Evolutionary conservation across 495 filamentous ascomycete genomes (phyloP).

Genomic region (Neohortaea acidophila): DNA sequence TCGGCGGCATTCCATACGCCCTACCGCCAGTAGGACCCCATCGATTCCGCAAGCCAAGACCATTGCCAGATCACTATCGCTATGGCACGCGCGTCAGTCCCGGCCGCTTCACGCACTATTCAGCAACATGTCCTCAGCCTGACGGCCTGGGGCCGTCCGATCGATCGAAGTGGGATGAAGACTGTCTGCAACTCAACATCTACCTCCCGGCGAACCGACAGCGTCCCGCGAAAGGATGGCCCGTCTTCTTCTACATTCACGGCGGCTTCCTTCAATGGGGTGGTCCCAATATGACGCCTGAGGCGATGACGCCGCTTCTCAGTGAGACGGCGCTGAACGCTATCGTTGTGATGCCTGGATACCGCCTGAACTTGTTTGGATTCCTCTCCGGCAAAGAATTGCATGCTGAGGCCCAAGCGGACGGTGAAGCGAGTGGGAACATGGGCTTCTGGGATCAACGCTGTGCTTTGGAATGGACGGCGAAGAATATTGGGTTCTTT

Average conservation of each 20-base stretch:
- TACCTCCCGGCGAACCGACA: slow-evolving; percentile 27
- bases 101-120: slow-evolving; percentile 24
- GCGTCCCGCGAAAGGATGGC: slow-evolving; percentile 21
- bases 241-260: slow-evolving; percentile 32
- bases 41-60: slow-evolving; percentile 31
- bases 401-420: slow-evolving; percentile 12
- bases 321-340: slow-evolving; percentile 22
- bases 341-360: slow-evolving; percentile 27
- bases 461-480: slow-evolving; percentile 28
- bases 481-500: slow-evolving; percentile 25
- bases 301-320: slow-evolving; percentile 18
- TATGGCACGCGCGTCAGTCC: slow-evolving; percentile 27
- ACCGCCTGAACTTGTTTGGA: slow-evolving; percentile 29
- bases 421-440: slow-evolving; percentile 19
- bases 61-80: slow-evolving; percentile 25
- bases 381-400: slow-evolving; percentile 25
- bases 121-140: slow-evolving; percentile 31
- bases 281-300: slow-evolving; percentile 28
- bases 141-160: slow-evolving; percentile 4
- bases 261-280: slow-evolving; percentile 47
- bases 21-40: slow-evolving; percentile 29
- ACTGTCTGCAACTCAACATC: slow-evolving; percentile 35
- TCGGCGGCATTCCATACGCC: slow-evolving; percentile 34
- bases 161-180: slow-evolving; percentile 27
- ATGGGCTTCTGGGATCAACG: slow-evolving; percentile 31